Percentiles rank a stretch among this genome's conserved stretches.
Conservation (phyloP, 2,329 filamentous ascomycete species). For the Pseudopyrenochaeta lycopersici region DNA sequence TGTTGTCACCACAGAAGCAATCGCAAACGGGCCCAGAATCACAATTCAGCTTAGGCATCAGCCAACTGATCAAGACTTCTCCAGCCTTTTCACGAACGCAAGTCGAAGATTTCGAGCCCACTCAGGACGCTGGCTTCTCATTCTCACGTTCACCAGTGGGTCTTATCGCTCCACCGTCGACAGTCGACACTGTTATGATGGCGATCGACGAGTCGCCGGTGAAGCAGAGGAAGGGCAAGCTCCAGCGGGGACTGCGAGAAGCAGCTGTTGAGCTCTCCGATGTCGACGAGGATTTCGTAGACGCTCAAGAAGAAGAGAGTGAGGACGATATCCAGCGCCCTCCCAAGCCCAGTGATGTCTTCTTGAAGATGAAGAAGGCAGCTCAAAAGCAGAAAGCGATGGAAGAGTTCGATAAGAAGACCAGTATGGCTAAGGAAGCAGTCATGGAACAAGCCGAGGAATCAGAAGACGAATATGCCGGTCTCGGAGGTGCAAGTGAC, state of each 20-base stretch:
- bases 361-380: constrained; percentile 75
- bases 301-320: constrained; percentile 26
- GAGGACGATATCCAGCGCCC: constrained; percentile 40
- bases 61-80: constrained; percentile 45
- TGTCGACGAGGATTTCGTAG: constrained; percentile 53
- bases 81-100: constrained; percentile 62
- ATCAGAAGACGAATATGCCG: constrained; percentile 97
- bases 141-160: constrained; percentile 74
- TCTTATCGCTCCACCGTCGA: constrained; percentile 70
- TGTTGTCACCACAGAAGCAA: constrained; percentile 32
- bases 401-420: constrained; percentile 79
- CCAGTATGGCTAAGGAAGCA: constrained; percentile 83
- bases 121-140: constrained; percentile 82
- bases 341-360: constrained; percentile 64
- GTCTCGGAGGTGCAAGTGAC: constrained; percentile 87
- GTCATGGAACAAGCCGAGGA: constrained; percentile 95
- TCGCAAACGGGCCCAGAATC: constrained; percentile 28
- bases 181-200: constrained; percentile 73
- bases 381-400: constrained; percentile 61
- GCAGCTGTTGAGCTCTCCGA: constrained; percentile 54
- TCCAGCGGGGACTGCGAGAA: constrained; percentile 57
- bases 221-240: constrained; percentile 67
- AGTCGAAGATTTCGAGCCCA: constrained; percentile 75
- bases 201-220: constrained; percentile 70
- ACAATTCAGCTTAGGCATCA: constrained; percentile 45